Conservation (phyloP, 2,329 filamentous ascomycete species). For the Pseudopyrenochaeta lycopersici region DNA sequence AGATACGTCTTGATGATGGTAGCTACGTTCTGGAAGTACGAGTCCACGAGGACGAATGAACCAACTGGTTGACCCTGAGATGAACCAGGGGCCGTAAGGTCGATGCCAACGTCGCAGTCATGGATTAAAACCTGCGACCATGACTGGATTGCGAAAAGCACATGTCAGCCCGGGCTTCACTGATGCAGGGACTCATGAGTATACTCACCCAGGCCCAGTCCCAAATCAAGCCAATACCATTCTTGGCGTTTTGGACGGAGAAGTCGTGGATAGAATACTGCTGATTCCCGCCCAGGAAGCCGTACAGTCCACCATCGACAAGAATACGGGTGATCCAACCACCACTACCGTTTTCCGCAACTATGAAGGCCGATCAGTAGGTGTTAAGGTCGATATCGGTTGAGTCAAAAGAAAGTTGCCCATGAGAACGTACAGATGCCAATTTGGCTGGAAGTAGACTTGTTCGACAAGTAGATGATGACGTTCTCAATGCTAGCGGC, state of each 20-base stretch:
- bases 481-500: not conserved
- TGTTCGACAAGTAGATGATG: not conserved
- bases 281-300: not conserved
- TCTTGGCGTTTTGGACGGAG: not conserved
- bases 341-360: not conserved
- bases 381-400: too few relatives aligned
- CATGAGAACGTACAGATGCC: not conserved
- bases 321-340: not conserved
- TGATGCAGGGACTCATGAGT: not conserved
- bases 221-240: not conserved
- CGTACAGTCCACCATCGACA: not conserved
- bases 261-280: not conserved
- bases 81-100: too few relatives aligned
- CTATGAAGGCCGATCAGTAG: too few relatives aligned
- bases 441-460: not conserved
- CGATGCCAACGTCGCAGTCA: too few relatives aligned
- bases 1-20: too few relatives aligned
- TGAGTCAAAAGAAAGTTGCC: too few relatives aligned
- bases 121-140: not conserved
- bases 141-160: not conserved
- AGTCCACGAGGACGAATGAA: too few relatives aligned
- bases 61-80: too few relatives aligned
- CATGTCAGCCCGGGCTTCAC: not conserved
- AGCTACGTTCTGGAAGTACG: too few relatives aligned
- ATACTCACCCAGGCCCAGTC: not conserved